Conservation (phyloP, 345 rosid genomes). For the Brassica incana region DNA sequence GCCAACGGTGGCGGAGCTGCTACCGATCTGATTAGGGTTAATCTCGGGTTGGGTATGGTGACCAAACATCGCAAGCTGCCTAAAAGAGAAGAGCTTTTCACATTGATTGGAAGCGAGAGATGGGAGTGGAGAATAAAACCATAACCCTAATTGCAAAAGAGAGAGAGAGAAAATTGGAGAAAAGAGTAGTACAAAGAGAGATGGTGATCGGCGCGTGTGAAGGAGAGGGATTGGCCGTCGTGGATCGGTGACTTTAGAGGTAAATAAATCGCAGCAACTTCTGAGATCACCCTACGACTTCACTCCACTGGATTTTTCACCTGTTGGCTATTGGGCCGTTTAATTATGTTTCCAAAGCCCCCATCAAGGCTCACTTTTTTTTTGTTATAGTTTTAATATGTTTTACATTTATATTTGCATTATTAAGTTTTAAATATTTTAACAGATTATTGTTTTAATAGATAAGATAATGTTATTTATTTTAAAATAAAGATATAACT, state of each 20-base stretch:
- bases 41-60: slow-evolving; percentile 57
- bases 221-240: slow-evolving; percentile 21
- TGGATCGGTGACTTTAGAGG: slow-evolving; percentile 4
- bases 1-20: slow-evolving; percentile 44
- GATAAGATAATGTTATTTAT: not conserved
- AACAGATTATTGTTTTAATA: not conserved
- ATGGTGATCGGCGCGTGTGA: slow-evolving; percentile 23
- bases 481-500: not conserved
- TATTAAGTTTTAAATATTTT: not conserved
- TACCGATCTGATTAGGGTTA: slow-evolving; percentile 49
- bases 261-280: slow-evolving; percentile 5
- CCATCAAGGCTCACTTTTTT: not conserved
- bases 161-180: not conserved
- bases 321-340: not conserved
- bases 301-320: slow-evolving; percentile 6
- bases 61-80: slow-evolving; percentile 58
- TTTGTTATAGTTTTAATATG: not conserved
- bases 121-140: not conserved
- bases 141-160: slow-evolving; percentile 15
- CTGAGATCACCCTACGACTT: slow-evolving; percentile 18
- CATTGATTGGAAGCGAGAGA: slow-evolving; percentile 8
- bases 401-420: not conserved
- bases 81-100: slow-evolving; percentile 18
- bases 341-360: not conserved
- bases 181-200: not conserved